Base-by-base conservation (phyloP, 108 stramenopile species). In the Skeletonema grethae region DNA sequence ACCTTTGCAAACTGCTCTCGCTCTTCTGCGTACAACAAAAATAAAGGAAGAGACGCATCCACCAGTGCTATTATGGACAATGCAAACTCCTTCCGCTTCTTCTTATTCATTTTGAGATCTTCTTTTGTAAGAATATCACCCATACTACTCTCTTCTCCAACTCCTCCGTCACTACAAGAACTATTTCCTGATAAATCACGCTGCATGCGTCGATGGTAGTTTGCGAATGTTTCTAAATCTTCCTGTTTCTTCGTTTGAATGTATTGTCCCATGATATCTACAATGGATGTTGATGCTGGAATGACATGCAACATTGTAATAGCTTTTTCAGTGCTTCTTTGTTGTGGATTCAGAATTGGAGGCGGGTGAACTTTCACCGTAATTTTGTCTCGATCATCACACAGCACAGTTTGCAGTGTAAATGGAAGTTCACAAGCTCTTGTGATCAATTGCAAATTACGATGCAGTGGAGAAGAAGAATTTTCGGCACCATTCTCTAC, bases 321-420 rank as follows among this genome's bases (percentile, higher is more conserved):
- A 18, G 67, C 43, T 35, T 72, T 43, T 29, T 22, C 24, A 12
- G 55, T 38, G 4, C 4, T 25, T 43, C 15, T n/a, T 43, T 15
- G 15, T 43, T 15, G 41, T n/a, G 41, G 3, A 43, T 2, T 15
- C 15, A 43, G 15, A 43, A 43, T 43, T 9, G 68, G 38, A 4
- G 67, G 63, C n/a, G 73, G 83, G 55, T 76, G 72, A 1, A 73
- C 25, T 20, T 24, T 80, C 38, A 69, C 48, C 6, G 66, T 82
- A 12, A 85, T 75, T 48, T 82, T 78, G 32, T 69, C 76, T 57
- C 65, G 35, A 48, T 85, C 84, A 57, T 85, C 84, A 1, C 74
- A 63, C 57, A 85, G 66, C 11, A 78, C 68, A 35, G 73, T 85
- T 65, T 78, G 70, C 53, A 85, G 32, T 9, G 81, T 73, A 61